Conservation (phyloP, 164 flowering plant species). For the Piper longum region DNA sequence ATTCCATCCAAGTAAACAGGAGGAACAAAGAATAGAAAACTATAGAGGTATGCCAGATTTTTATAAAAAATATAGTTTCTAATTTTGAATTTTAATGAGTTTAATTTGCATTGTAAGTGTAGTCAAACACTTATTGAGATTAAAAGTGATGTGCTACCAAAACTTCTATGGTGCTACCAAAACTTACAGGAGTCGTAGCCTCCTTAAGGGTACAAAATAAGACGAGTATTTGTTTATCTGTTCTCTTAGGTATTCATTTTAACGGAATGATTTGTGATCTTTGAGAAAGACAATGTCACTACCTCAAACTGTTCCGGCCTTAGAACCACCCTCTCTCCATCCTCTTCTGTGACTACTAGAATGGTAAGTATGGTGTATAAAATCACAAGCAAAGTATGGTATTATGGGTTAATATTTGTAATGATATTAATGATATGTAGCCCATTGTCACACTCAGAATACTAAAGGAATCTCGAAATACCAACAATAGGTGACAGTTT, state of each 20-base stretch:
- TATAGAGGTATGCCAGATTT: neutral
- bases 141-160: constrained; percentile 12
- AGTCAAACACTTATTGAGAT: neutral
- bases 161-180: constrained; percentile 31
- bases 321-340: constrained; percentile 39
- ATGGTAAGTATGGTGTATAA: neutral
- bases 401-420: no score
- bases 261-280: neutral
- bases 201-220: constrained; percentile 28
- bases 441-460: no score
- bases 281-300: constrained; percentile 30
- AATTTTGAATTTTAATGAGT: no score
- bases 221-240: neutral
- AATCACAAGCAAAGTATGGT: no score
- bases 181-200: constrained; percentile 19
- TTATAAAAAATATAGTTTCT: no score
- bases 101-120: neutral
- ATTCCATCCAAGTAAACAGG: no score
- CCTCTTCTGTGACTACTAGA: constrained; percentile 14
- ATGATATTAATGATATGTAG: no score
- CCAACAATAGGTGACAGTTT: no score
- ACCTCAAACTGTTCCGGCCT: constrained; percentile 17
- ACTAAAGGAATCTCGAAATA: no score
- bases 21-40: neutral
- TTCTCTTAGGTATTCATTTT: neutral